Base-by-base conservation (phyloP, 306 rosid genomes). In the Gleditsia sinensis region DNA sequence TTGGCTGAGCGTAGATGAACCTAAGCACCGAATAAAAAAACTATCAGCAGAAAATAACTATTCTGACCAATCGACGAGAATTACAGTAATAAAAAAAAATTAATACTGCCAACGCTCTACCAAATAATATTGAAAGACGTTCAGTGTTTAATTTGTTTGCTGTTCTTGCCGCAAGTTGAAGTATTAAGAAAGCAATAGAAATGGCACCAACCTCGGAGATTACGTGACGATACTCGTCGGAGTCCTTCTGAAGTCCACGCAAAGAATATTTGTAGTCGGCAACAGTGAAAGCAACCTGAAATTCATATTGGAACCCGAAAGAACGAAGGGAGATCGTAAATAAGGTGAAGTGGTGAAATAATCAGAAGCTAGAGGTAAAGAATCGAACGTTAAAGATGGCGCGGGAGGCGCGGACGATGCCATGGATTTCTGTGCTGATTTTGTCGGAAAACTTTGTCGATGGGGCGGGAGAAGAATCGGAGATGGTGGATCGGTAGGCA, bases 1-100 rank as follows among this genome's bases (percentile, higher is more conserved):
- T 74, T 68, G 14, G 98, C 96, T 3, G 96, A 91, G 30, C 97
- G 96, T 32, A 33, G 71, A 82, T 94, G 98, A 80, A 88, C 93
- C 98, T 91, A 78, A 37, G 23, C 58, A 67, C 40, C 77, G 55
- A 76, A 65, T 71, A 20, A 54, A 28, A 56, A 81, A 66, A 16
- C 21, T 62, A 50, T 80, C 69, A 70, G 11, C 19, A 13, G 17
- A 45, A 78, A 71, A 45, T 23, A 17, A 77, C 56, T 24, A 70
- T 6, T 56, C 14, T 23, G 4, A 72, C 25, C 30, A 30, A 23
- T 43, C 25, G 45, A 33, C 4, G 9, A 69, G 12, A 6, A 48
- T 9, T 50, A 1, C 9, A 54, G 0, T 11, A 3, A 25, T 21
- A 53, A 53, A 20, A 2, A 20, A 53, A 21, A 56, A 13, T 1